Percentiles rank a stretch among this genome's conserved stretches.
These are phyloP conservation scores for Leccinum boreale DNA, from an alignment of 768 basidiomycete species.

Conservation along the genomic window DNA sequence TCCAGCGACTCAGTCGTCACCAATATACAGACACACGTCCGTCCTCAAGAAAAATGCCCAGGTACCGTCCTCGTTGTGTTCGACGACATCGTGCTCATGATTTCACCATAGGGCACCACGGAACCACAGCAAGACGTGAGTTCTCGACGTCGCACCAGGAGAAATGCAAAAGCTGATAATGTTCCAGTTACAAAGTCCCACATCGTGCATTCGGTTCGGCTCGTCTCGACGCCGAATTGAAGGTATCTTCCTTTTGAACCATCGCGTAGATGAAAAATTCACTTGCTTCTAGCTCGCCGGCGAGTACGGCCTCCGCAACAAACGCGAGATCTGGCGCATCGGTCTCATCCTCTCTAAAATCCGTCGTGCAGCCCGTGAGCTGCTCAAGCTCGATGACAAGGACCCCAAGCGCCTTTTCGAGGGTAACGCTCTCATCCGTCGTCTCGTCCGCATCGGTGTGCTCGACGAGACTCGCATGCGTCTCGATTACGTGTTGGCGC, in stretches of 20 bases:
- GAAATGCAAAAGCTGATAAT: slow-evolving; percentile 50
- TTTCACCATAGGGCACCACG: slow-evolving; percentile 68
- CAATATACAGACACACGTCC: slow-evolving; percentile 34
- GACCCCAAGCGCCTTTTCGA: slow-evolving; percentile 99
- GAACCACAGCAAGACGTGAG: slow-evolving; percentile 95
- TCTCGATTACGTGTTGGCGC: slow-evolving; percentile 99
- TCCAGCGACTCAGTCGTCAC: slow-evolving; percentile 24
- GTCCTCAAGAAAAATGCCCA: slow-evolving; percentile 79
- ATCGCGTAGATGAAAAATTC: neutral
- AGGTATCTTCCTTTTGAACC: slow-evolving; percentile 49
- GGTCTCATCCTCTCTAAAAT: slow-evolving; percentile 98
- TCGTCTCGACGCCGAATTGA: slow-evolving; percentile 98
- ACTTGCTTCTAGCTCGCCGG: slow-evolving; percentile 76
- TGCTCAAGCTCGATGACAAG: slow-evolving; percentile 98
- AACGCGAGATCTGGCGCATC: slow-evolving; percentile 99
- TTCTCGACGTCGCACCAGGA: slow-evolving; percentile 72
- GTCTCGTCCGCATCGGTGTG: slow-evolving; percentile 99
- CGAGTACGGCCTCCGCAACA: slow-evolving; percentile 99
- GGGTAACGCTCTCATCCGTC: slow-evolving; percentile 93
- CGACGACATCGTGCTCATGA: slow-evolving; percentile 25
- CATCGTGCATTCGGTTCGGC: slow-evolving; percentile 95
- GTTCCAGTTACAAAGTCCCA: slow-evolving; percentile 94
- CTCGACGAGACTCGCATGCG: slow-evolving; percentile 99
- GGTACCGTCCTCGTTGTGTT: slow-evolving; percentile 48
- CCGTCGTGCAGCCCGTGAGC: slow-evolving; percentile 99